phyloP scores from a whole-genome alignment of 2,329 filamentous ascomycete genomes.

The Nemania abortiva region DNA sequence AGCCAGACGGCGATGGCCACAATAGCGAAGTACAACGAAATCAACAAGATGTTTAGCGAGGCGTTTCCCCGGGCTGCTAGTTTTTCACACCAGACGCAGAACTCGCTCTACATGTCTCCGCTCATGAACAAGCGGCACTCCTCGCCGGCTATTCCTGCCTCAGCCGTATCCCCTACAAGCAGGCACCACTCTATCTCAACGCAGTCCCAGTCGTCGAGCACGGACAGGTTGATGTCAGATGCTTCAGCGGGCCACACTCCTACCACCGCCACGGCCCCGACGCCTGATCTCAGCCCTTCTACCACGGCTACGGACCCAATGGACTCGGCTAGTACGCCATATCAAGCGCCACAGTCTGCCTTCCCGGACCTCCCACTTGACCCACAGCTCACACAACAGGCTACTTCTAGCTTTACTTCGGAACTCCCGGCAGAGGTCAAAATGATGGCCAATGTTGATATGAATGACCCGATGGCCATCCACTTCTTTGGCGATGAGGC shows the following conservation, averaged over 20 bases:
- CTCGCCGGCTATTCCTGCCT: slow-evolving; percentile 35
- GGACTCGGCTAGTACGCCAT: slow-evolving; percentile 43
- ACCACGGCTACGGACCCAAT: slow-evolving; percentile 40
- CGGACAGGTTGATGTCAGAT: slow-evolving; percentile 38
- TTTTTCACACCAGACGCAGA: slow-evolving; percentile 49
- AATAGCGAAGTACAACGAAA: slow-evolving; percentile 58
- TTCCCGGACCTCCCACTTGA: slow-evolving; percentile 45
- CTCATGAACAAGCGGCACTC: slow-evolving; percentile 41
- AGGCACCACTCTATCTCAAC: slow-evolving; percentile 39
- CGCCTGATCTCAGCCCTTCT: slow-evolving; percentile 47
- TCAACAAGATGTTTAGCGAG: slow-evolving; percentile 61
- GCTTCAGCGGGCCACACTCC: slow-evolving; percentile 32
- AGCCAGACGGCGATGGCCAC: slow-evolving; percentile 59
- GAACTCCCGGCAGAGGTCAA: slow-evolving; percentile 59
- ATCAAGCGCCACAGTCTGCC: slow-evolving; percentile 47
- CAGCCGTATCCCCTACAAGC: slow-evolving; percentile 37
- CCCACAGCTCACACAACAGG: slow-evolving; percentile 45
- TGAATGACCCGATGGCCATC: slow-evolving; percentile 49
- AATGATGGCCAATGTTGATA: slow-evolving; percentile 55
- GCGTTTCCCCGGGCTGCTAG: slow-evolving; percentile 58
- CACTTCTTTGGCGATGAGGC: slow-evolving; percentile 45
- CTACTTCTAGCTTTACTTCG: slow-evolving; percentile 56
- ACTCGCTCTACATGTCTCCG: slow-evolving; percentile 48
- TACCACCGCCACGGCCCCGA: slow-evolving; percentile 38
- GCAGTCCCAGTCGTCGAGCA: slow-evolving; percentile 35